Conservation (phyloP, 2,329 filamentous ascomycete genomes). For the Cladosporium sp. region DNA sequence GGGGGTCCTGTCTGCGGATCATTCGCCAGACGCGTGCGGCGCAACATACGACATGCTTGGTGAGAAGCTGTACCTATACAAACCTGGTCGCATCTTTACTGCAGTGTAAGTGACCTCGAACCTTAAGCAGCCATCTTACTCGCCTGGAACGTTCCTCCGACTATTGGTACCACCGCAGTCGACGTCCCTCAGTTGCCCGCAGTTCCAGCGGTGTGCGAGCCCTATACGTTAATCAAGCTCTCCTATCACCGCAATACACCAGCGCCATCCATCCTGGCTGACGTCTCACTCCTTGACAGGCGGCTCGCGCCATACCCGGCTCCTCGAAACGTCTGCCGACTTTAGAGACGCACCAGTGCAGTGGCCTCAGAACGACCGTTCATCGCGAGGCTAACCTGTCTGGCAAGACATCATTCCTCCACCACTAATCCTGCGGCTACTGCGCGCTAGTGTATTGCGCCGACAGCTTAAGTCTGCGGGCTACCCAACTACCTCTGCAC, state of each 20-base stretch:
- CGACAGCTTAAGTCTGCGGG: conserved; percentile 19
- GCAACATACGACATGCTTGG: conserved; percentile 22
- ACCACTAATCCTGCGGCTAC: conserved; percentile 22
- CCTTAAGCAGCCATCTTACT: conserved; percentile 9
- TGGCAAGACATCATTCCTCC: conserved; percentile 23
- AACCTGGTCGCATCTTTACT: conserved; percentile 16
- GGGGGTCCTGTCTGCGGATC: conserved; percentile 18
- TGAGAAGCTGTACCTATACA: conserved; percentile 20
- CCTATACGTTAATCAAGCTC: conserved; percentile 15
- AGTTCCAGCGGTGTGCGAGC: conserved; percentile 14
- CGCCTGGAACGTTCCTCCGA: conserved; percentile 12
- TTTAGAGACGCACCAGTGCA: conserved; percentile 24
- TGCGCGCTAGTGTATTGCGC: conserved; percentile 10
- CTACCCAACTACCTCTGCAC: conserved; percentile 10
- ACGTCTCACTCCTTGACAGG: conserved; percentile 24
- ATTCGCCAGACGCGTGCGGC: conserved; percentile 6
- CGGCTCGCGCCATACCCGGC: conserved; percentile 29
- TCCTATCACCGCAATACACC: conserved; percentile 21
- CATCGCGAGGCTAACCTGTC: conserved; percentile 20
- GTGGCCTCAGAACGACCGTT: conserved; percentile 25
- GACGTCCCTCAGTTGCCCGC: conserved; percentile 6
- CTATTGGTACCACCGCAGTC: conserved; percentile 17
- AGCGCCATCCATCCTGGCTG: conserved; percentile 25
- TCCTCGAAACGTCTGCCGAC: conserved; percentile 23
- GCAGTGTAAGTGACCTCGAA: conserved; percentile 19